Evolutionary conservation across 2,329 filamentous ascomycete genomes (phyloP).

Genomic region (Plectosphaerella cucumerina): DNA sequence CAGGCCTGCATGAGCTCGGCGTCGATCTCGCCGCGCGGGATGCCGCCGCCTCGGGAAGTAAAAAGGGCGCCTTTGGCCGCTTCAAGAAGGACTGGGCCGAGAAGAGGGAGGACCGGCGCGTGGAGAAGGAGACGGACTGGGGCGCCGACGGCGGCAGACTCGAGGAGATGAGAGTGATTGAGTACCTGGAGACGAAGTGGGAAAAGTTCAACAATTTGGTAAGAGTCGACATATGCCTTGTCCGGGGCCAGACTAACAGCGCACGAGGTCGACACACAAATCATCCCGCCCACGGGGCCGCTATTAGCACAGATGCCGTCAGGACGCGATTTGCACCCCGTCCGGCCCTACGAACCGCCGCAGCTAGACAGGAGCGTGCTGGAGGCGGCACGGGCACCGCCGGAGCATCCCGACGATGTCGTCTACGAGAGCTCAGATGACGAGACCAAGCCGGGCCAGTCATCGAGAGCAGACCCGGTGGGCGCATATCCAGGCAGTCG

Average conservation of each 20-base stretch:
- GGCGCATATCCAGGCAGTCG: conserved; percentile 48
- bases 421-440: conserved; percentile 34
- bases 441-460: conserved; percentile 18
- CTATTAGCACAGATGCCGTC: conserved; percentile 78
- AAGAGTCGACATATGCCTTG: conserved; percentile 31
- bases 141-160: conserved; percentile 78
- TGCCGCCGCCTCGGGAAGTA: conserved; percentile 20
- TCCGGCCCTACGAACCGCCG: conserved; percentile 65
- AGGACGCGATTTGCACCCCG: conserved; percentile 76
- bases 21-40: conserved; percentile 43
- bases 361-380: conserved; percentile 61
- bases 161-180: conserved; percentile 81
- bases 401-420: conserved; percentile 34
- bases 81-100: conserved; percentile 73
- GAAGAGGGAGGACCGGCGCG: conserved; percentile 71
- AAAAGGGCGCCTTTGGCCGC: conserved; percentile 57
- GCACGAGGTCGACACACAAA: conserved; percentile 70
- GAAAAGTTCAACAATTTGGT: conserved; percentile 89
- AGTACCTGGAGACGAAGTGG: conserved; percentile 88
- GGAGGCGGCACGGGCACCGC: conserved; percentile 54
- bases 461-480: conserved; percentile 25
- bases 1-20: conserved; percentile 71
- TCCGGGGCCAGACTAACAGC: no score
- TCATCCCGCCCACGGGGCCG: conserved; percentile 66
- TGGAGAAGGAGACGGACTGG: conserved; percentile 71